Percentiles rank a stretch among this genome's conserved stretches.
Conservation (phyloP, 2,329 filamentous ascomycete species). For the Pseudogymnoascus sp. region DNA sequence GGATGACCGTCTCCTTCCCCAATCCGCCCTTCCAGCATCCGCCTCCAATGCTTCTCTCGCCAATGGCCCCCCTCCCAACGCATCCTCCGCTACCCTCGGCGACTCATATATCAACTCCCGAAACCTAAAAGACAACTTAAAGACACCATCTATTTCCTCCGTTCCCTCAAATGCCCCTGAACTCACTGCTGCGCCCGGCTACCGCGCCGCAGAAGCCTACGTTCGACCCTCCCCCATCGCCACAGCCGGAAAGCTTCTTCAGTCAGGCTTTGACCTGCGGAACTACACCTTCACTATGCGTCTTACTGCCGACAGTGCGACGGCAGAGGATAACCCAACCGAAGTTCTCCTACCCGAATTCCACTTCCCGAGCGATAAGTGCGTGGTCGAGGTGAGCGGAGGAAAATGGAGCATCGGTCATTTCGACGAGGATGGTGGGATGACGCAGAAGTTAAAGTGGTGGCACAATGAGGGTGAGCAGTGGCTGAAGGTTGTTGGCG, state of each 20-base stretch:
- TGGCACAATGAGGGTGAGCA: conserved; percentile 88
- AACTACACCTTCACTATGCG: conserved; percentile 69
- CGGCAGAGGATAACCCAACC: conserved; percentile 60
- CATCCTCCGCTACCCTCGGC: conserved; percentile 32
- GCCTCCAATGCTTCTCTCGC: conserved; percentile 38
- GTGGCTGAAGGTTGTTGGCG: conserved; percentile 64
- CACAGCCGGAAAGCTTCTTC: conserved; percentile 60
- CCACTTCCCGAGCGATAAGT: conserved; percentile 74
- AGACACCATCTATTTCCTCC: conserved; percentile 57
- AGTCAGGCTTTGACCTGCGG: conserved; percentile 74
- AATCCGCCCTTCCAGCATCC: conserved; percentile 40
- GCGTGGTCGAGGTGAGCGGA: conserved; percentile 64
- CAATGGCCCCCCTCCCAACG: conserved; percentile 17
- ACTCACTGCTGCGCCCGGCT: conserved; percentile 58
- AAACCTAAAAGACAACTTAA: conserved; percentile 67
- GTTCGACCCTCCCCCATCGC: conserved; percentile 74
- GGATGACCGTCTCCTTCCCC: conserved; percentile 62
- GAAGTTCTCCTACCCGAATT: conserved; percentile 82
- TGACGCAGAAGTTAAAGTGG: conserved; percentile 75
- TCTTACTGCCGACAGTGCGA: conserved; percentile 51
- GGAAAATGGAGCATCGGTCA: conserved; percentile 83
- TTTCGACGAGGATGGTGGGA: conserved; percentile 59
- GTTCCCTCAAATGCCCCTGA: conserved; percentile 44
- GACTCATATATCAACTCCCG: conserved; percentile 50
- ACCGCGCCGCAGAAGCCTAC: conserved; percentile 86